Evolutionary conservation across 257 asterid genomes (phyloP).

Genomic region (Scutellaria baicalensis): DNA sequence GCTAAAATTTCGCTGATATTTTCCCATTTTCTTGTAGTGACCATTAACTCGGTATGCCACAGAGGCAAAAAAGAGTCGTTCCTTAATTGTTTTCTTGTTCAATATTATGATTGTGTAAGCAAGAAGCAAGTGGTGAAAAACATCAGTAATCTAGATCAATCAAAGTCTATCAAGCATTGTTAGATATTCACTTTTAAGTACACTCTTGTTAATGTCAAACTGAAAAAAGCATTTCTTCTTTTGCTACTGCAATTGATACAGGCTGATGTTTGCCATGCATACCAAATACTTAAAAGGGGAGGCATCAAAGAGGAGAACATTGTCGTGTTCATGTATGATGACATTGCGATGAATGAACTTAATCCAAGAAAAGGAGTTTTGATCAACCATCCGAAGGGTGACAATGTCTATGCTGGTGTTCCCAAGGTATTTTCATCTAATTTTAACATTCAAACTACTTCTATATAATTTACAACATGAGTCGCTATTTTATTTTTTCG

Average conservation of each 20-base stretch:
- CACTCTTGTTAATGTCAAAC: not conserved
- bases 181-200: not conserved
- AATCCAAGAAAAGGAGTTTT: slow-evolving; percentile 79
- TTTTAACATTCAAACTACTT: not conserved
- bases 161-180: too few relatives aligned
- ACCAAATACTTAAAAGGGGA: slow-evolving; percentile 79
- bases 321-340: slow-evolving; percentile 90
- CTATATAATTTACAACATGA: not conserved
- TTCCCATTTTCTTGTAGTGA: too few relatives aligned
- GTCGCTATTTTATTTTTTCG: not conserved
- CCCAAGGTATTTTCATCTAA: slow-evolving; percentile 60
- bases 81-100: too few relatives aligned
- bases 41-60: too few relatives aligned
- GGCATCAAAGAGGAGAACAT: slow-evolving; percentile 84
- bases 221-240: not conserved
- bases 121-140: too few relatives aligned
- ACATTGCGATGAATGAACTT: slow-evolving; percentile 50
- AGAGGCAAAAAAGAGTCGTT: too few relatives aligned
- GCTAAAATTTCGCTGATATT: too few relatives aligned
- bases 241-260: slow-evolving; percentile 17
- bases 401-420: slow-evolving; percentile 76
- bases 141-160: too few relatives aligned
- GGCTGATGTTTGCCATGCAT: slow-evolving; percentile 96
- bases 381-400: slow-evolving; percentile 73
- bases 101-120: too few relatives aligned